Evolutionary conservation across 345 rosid genomes (phyloP).

Genomic region (Leavenworthia alabamica): DNA sequence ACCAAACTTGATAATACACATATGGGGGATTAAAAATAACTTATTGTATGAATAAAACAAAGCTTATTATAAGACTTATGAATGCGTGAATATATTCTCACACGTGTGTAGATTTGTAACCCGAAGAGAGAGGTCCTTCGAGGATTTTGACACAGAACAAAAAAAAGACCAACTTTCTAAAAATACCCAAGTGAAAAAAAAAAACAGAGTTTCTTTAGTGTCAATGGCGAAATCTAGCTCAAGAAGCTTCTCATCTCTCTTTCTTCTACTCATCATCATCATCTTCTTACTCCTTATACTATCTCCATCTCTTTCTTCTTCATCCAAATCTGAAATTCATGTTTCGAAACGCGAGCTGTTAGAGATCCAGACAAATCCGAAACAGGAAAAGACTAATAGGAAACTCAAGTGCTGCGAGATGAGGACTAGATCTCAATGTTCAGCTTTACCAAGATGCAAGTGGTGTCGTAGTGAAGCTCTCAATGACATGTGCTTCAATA

Average conservation of each 20-base stretch:
- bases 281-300: slow-evolving; percentile 20
- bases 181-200: not conserved
- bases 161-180: slow-evolving; percentile 13
- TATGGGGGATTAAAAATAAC: not conserved
- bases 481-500: slow-evolving; percentile 64
- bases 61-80: not conserved
- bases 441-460: slow-evolving; percentile 44
- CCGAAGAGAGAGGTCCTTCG: not conserved
- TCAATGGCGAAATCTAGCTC: slow-evolving; percentile 27
- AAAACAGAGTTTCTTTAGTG: not conserved
- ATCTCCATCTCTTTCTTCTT: slow-evolving; percentile 11
- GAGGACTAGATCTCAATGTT: slow-evolving; percentile 56
- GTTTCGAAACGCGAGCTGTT: slow-evolving; percentile 34
- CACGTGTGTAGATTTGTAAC: not conserved
- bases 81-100: slow-evolving; percentile 4
- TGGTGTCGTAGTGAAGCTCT: slow-evolving; percentile 84
- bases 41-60: not conserved
- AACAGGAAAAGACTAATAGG: slow-evolving; percentile 21
- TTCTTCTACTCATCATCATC: slow-evolving; percentile 2
- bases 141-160: not conserved
- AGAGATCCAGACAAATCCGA: slow-evolving; percentile 28
- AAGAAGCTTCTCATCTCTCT: slow-evolving; percentile 17
- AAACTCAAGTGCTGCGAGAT: slow-evolving; percentile 49
- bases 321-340: slow-evolving; percentile 9
- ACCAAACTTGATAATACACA: not conserved